Base-by-base conservation (phyloP, 1,139 yeast genomes). In the Yamadazyma trypodendri region DNA sequence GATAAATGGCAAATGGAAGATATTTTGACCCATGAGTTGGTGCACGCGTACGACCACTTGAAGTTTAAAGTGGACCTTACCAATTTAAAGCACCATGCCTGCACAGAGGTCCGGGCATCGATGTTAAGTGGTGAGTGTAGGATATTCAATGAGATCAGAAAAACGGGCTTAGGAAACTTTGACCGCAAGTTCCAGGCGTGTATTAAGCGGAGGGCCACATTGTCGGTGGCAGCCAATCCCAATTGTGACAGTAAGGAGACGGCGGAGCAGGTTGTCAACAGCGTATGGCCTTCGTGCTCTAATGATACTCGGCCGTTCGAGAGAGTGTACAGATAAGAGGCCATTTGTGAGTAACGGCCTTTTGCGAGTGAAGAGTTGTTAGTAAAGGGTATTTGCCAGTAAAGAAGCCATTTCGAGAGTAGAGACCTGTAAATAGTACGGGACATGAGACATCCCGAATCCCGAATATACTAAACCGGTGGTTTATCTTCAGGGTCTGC, bases 291-390 rank as follows among this genome's bases (percentile, higher is more conserved):
- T 46, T 83, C 94, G 24, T 92, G 99, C 57, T 94, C 89, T 58
- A 82, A 81, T 54, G 98, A 92, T 57, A 92, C 98, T 2, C 72
- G 99, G 51, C 98, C 98, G 0, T 92, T 88, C 61, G 98, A 92
- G 53, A 81, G 88, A 53, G 89, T 90, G 22, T 90, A 87, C 56
- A 18, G 21, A 18, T 8, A 18, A 18, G 21, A 18, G 21, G 21
- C 21, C n/a, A n/a, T n/a, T n/a, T n/a, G n/a, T n/a, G n/a, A n/a
- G n/a, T n/a, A n/a, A n/a, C n/a, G n/a, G n/a, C n/a, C n/a, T n/a
- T n/a, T n/a, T n/a, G n/a, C n/a, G n/a, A n/a, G n/a, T n/a, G n/a
- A n/a, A n/a, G n/a, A n/a, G n/a, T n/a, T n/a, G n/a, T n/a, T n/a
- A n/a, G n/a, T n/a, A n/a, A n/a, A n/a, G n/a, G n/a, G n/a, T n/a